Evolutionary conservation across 805 yeast species (phyloP).

Genomic region (Naumovozyma castellii): DNA sequence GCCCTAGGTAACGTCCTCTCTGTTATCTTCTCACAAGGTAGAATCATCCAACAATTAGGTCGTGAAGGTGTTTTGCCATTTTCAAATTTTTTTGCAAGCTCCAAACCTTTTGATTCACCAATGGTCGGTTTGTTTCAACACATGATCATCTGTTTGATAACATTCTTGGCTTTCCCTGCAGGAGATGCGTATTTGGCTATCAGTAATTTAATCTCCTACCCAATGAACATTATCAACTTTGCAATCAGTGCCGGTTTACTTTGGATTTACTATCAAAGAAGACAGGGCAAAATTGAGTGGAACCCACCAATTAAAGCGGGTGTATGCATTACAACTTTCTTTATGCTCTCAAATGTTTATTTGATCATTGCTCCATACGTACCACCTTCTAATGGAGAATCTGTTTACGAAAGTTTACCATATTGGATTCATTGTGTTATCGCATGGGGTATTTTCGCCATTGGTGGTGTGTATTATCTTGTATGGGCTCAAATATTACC

Average conservation of each 20-base stretch:
- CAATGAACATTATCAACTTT: conserved; percentile 66
- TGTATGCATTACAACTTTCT: conserved; percentile 52
- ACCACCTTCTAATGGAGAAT: conserved; percentile 59
- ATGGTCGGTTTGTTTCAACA: conserved; percentile 65
- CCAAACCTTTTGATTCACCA: conserved; percentile 67
- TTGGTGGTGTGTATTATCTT: conserved; percentile 60
- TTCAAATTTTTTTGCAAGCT: conserved; percentile 58
- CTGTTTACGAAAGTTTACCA: conserved; percentile 61
- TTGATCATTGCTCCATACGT: conserved; percentile 69
- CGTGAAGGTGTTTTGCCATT: conserved; percentile 76
- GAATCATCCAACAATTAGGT: conserved; percentile 71
- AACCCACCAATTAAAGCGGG: conserved; percentile 63
- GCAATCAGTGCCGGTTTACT: conserved; percentile 51
- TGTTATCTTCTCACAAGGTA: conserved; percentile 73
- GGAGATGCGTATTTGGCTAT: conserved; percentile 83
- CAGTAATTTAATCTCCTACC: conserved; percentile 70
- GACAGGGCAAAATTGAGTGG: conserved; percentile 49
- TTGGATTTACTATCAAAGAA: conserved; percentile 43
- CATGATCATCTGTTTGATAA: conserved; percentile 63
- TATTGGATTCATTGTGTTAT: conserved; percentile 75
- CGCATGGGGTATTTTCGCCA: conserved; percentile 64
- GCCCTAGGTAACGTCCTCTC: conserved; percentile 77
- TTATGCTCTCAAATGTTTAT: conserved; percentile 55
- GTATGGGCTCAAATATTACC: conserved; percentile 56
- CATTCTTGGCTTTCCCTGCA: conserved; percentile 73